A percentile compares a stretch with the other conserved stretches of the same genome.
Evolutionary conservation across 441 rosid genomes (phyloP).

Genomic region (Manihot esculenta): DNA sequence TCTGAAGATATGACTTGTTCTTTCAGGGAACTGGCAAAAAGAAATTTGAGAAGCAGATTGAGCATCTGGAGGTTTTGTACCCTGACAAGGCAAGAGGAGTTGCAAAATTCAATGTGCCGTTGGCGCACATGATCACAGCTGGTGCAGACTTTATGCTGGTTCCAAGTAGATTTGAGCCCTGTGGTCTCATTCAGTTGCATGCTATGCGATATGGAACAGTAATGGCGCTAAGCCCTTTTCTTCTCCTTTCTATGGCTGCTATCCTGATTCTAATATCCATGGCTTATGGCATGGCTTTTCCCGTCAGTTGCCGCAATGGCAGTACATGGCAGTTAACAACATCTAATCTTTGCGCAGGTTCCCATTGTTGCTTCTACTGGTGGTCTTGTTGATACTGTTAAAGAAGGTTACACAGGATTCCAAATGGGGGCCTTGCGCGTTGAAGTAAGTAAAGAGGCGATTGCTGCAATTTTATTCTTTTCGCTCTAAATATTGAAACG

Average conservation of each 20-base stretch:
- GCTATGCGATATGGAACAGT: conserved; percentile 98
- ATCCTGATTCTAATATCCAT: background rate
- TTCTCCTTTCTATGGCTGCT: background rate
- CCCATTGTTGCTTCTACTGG: conserved; percentile 93
- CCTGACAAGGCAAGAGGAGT: conserved; percentile 76
- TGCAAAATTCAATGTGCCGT: conserved; percentile 68
- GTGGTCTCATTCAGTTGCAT: conserved; percentile 93
- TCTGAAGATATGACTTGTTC: conserved; percentile 1
- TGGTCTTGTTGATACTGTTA: conserved; percentile 88
- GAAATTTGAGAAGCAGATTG: conserved; percentile 65
- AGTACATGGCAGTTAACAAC: background rate
- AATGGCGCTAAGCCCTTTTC: background rate
- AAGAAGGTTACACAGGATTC: conserved; percentile 88
- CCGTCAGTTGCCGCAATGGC: background rate
- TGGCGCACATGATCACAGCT: conserved; percentile 89
- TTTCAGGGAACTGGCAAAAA: conserved; percentile 87
- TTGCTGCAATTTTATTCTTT: background rate
- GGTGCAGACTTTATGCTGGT: conserved; percentile 84
- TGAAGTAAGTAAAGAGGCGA: conserved; percentile 43
- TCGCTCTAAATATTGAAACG: background rate
- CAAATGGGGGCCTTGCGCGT: conserved; percentile 78
- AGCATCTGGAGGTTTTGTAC: conserved; percentile 54
- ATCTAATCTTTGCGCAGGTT: conserved; percentile 35
- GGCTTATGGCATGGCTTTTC: background rate
- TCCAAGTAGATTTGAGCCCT: conserved; percentile 94